Evolutionary conservation across 2,329 filamentous ascomycete genomes (phyloP), one percentile per base, ranked within the genome.

Genomic region (Fusarium domesticum): DNA sequence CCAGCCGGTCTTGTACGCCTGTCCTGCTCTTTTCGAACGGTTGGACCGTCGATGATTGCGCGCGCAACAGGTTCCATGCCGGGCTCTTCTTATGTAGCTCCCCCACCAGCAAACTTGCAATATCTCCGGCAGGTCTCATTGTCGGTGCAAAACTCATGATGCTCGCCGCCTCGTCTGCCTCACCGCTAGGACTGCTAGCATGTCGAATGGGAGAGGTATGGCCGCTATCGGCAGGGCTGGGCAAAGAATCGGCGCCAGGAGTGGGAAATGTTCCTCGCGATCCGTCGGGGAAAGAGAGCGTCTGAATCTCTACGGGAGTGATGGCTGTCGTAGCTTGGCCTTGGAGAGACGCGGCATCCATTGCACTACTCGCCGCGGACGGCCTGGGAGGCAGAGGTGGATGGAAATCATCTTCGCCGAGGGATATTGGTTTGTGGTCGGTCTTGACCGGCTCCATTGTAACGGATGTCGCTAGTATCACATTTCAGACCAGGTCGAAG

Each of bases 291-390:
- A 87, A 85, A 1, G 83, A 83, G 38, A 91, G 75, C 0, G 86
- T 88, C 56, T 89, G 85, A 43, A 91, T 84, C 54, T 92, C 90
- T 50, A 90, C 77, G 14, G 89, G 78, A 1, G 89, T 92, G 12
- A 97, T 62, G 8, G 90, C 90, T 1, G 90, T 96, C 4, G 91
- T 96, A 37, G 92, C 82, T 47, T 81, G 83, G 2, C 85, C 83
- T 51, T 72, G 74, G 42, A 73, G 60, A 65, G 68, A 51, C 67
- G 67, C 55, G 35, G 69, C 8, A 48, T 76, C 64, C 49, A 69
- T 37, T 32, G 64, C 55, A 34, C 62, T 50, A 41, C 60, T 68
- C 18, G 65, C 23, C 8, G 23, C 66, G 17, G 64, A 53, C 36
- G 72, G 72, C 44, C 77, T 72, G 19, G 78, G 75, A n/a, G 78